phyloP scores from a whole-genome alignment of 106 monocot genomes.

The Narthecium ossifragum region DNA sequence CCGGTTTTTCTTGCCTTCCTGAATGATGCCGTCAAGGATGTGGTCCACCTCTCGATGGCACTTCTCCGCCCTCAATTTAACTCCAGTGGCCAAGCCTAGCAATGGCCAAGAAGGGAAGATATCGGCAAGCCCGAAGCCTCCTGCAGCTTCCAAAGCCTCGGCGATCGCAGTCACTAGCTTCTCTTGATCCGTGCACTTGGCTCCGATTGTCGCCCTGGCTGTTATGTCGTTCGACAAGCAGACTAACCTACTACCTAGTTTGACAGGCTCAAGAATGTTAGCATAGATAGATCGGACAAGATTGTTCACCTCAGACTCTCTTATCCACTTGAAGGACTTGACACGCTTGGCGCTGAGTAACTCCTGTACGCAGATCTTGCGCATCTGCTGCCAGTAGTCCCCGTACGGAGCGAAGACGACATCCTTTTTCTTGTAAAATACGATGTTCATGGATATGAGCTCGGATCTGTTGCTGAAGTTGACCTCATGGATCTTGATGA shows the following conservation, averaged over 20 bases:
- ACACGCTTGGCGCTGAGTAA: constrained; percentile 1
- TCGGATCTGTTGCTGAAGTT: background rate
- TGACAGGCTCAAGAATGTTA: background rate
- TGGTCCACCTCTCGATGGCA: constrained; percentile 2
- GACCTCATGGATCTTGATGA: constrained; percentile 5
- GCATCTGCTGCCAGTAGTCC: constrained; percentile 10
- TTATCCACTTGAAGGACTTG: background rate
- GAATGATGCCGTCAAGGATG: constrained; percentile 20
- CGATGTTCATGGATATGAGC: background rate
- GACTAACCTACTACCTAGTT: background rate
- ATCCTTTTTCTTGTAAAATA: background rate
- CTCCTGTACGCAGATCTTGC: constrained; percentile 7
- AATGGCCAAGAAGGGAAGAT: constrained; percentile 31
- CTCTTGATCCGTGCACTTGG: background rate
- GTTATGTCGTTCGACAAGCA: background rate
- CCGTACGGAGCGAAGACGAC: constrained; percentile 7
- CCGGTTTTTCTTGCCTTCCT: constrained; percentile 11
- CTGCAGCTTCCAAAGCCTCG: background rate
- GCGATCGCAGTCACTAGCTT: background rate
- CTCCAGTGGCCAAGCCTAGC: constrained; percentile 3
- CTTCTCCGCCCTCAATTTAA: constrained; percentile 1
- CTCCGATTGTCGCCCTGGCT: background rate
- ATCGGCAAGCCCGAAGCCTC: constrained; percentile 24
- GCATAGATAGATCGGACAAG: background rate
- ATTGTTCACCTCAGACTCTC: background rate